phyloP scores from a whole-genome alignment of 2,329 filamentous ascomycete species.

The Fusarium duplospermum region DNA sequence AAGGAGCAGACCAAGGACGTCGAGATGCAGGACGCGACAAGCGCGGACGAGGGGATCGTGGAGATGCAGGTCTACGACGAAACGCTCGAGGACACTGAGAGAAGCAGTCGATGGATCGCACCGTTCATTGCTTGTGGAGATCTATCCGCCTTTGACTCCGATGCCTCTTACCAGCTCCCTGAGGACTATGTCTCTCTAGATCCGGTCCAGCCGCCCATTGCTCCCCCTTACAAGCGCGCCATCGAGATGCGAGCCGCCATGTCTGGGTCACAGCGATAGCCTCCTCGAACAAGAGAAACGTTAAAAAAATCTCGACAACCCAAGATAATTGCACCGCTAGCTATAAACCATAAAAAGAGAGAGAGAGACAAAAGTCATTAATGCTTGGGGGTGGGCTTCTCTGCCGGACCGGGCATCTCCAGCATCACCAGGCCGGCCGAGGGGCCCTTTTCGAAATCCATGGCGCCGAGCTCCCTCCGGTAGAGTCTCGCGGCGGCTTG shows the following conservation, averaged over 20 bases:
- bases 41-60: conserved; percentile 52
- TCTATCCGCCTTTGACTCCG: conserved; percentile 92
- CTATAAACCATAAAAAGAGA: conserved; percentile 18
- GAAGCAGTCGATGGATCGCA: conserved; percentile 81
- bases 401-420: conserved; percentile 53
- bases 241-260: conserved; percentile 73
- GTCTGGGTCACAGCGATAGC: conserved; percentile 47
- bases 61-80: conserved; percentile 64
- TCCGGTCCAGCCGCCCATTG: conserved; percentile 94
- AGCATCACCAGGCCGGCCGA: conserved; percentile 55
- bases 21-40: conserved; percentile 57
- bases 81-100: conserved; percentile 39
- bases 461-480: conserved; percentile 58
- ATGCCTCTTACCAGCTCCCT: conserved; percentile 91
- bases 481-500: conserved; percentile 58
- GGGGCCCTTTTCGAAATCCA: conserved; percentile 57
- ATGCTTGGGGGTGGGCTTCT: conserved; percentile 50
- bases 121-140: conserved; percentile 98
- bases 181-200: conserved; percentile 88
- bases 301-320: conserved; percentile 23
- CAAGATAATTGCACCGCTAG: conserved; percentile 34
- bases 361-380: conserved; percentile 38
- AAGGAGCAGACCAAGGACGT: conserved; percentile 54
- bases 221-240: conserved; percentile 92
- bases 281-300: conserved; percentile 5